Conservation (phyloP, 768 basidiomycete genomes). For the Sporobolomyces phaffii region DNA sequence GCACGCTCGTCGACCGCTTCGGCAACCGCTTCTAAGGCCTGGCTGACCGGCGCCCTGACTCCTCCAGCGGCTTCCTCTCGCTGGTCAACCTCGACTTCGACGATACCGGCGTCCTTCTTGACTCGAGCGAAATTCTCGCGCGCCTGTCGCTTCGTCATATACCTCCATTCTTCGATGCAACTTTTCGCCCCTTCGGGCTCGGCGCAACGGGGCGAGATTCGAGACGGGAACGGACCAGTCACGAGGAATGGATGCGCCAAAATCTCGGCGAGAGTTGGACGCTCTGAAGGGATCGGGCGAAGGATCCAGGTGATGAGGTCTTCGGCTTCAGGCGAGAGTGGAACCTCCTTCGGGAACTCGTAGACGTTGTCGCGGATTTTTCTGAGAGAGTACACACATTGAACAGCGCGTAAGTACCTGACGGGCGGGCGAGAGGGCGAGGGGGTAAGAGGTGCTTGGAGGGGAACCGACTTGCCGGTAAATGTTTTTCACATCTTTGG, state of each 20-base stretch:
- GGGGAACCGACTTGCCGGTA: conserved; percentile 53
- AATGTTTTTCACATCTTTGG: conserved; percentile 92
- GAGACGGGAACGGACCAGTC: conserved; percentile 66
- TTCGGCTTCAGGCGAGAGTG: conserved; percentile 64
- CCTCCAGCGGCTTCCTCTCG: conserved; percentile 14
- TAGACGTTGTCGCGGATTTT: conserved; percentile 92
- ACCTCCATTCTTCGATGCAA: conserved; percentile 23
- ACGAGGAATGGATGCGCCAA: conserved; percentile 78
- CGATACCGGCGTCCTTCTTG: conserved; percentile 18
- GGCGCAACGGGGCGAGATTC: conserved; percentile 72
- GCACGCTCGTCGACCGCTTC: conserved; percentile 30
- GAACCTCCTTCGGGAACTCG: conserved; percentile 74
- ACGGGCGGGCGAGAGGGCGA: not conserved
- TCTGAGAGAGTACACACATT: too few relatives aligned
- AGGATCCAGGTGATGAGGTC: conserved; percentile 77
- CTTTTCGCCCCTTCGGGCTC: conserved; percentile 47
- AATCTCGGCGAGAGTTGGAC: conserved; percentile 79
- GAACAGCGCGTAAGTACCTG: too few relatives aligned
- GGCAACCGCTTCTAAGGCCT: conserved; percentile 56
- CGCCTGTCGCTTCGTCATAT: conserved; percentile 24
- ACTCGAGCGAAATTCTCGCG: conserved; percentile 25
- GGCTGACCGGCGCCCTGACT: conserved; percentile 30
- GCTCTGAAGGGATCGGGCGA: conserved; percentile 50
- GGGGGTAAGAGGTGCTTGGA: conserved; percentile 40
- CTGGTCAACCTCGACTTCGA: conserved; percentile 4